phyloP scores from a whole-genome alignment of 2,329 filamentous ascomycete genomes.

The Hypoxylon sp. region DNA sequence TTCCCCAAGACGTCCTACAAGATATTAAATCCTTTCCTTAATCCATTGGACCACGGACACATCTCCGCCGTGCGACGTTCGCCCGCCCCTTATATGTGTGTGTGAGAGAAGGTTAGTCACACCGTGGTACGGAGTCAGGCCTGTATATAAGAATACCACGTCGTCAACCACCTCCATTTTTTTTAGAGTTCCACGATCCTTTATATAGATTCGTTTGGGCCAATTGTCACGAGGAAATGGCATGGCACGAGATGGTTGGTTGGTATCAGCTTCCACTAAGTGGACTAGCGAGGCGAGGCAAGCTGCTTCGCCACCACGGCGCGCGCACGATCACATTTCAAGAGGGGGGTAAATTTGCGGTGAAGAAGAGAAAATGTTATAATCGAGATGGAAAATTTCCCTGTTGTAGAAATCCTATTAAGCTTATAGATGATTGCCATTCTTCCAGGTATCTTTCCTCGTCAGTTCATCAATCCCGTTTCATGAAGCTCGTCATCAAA shows the following conservation, averaged over 20 bases:
- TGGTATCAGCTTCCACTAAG: conserved; percentile 5
- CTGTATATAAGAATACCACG: too few relatives aligned
- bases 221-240: background rate
- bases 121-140: background rate
- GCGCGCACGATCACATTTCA: conserved; percentile 6
- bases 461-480: conserved; percentile 12
- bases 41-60: background rate
- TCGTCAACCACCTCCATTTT: background rate
- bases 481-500: background rate
- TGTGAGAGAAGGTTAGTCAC: background rate
- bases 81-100: background rate
- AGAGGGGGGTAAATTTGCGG: conserved; percentile 31
- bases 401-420: conserved; percentile 2
- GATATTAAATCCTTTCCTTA: background rate
- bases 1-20: background rate
- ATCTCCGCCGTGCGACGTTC: conserved; percentile 1
- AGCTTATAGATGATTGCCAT: conserved; percentile 5
- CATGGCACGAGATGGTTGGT: conserved; percentile 4
- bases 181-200: background rate
- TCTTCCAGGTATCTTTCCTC: conserved; percentile 18
- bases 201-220: background rate
- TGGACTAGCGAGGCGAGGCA: conserved; percentile 29
- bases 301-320: conserved; percentile 26
- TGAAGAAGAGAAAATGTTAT: conserved; percentile 21
- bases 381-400: conserved; percentile 15